Evolutionary conservation across 805 yeast genomes (phyloP).

Genomic region (Nakazawaea ernobii): DNA sequence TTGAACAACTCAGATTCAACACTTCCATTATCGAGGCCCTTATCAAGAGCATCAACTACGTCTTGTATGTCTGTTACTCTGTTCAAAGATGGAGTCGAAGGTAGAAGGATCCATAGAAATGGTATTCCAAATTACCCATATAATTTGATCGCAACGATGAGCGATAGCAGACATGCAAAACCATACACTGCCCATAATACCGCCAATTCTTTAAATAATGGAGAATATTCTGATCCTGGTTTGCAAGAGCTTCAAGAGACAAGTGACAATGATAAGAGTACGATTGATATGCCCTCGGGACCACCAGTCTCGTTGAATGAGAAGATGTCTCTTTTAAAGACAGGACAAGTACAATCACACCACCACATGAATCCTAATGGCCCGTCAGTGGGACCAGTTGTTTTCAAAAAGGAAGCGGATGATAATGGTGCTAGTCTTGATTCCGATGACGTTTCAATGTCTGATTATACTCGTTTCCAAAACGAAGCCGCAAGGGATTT

Average conservation of each 20-base stretch:
- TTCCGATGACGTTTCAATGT: slow-evolving; percentile 4
- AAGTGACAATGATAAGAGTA: slow-evolving; percentile 3
- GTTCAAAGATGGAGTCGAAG: slow-evolving; percentile 70
- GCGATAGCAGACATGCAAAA: slow-evolving; percentile 8
- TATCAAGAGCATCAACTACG: slow-evolving; percentile 56
- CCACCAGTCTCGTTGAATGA: slow-evolving; percentile 41
- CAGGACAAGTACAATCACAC: slow-evolving; percentile 17
- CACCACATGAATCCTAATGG: not conserved
- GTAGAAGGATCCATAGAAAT: slow-evolving; percentile 44
- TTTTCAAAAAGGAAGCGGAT: not conserved
- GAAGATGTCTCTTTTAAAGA: slow-evolving; percentile 35
- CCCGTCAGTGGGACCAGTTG: slow-evolving; percentile 10
- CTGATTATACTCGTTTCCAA: slow-evolving; percentile 7
- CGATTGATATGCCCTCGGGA: slow-evolving; percentile 21
- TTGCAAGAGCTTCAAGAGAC: not conserved
- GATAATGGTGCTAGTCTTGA: not conserved
- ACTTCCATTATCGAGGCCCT: slow-evolving; percentile 42
- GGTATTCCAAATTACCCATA: slow-evolving; percentile 35
- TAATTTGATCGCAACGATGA: slow-evolving; percentile 30
- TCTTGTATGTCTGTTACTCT: slow-evolving; percentile 71
- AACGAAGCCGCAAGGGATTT: slow-evolving; percentile 3
- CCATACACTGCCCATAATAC: not conserved
- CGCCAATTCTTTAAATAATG: not conserved
- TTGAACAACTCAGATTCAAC: slow-evolving; percentile 6
- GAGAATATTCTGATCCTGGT: not conserved